Evolutionary conservation across 108 stramenopile species (phyloP), one percentile per base, ranked within the genome.

Genomic region (Conticribra weissflogii): DNA sequence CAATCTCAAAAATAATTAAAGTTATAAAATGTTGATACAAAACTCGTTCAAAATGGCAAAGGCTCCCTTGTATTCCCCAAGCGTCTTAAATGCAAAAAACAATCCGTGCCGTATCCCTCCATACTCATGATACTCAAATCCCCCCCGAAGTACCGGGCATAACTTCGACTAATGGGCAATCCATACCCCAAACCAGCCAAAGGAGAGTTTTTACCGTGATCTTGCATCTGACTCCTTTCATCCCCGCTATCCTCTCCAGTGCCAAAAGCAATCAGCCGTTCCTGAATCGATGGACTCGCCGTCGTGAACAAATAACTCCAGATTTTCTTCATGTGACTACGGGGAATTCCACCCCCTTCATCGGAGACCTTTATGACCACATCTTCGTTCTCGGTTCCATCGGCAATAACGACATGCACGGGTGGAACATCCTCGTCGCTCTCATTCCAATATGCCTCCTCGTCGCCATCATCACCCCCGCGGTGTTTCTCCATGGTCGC

Each of bases 41-140:
- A 41, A 41, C 36, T 9, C 36, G 23, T 54, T 48, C 64, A 45
- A 95, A 71, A 95, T 88, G 8, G 95, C 91, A 96, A 56, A 15
- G 95, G 92, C 61, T 96, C 95, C 54, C 77, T 81, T 29, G 81
- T 86, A 74, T 94, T 85, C 30, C 93, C 95, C 59, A 96, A 72
- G 54, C 92, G 56, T 14, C 85, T 83, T 61, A 99, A 81, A 65
- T 99, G 93, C 3, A 99, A 88, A 73, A 98, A 99, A 3, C 96
- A 97, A 85, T 99, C 99, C 0, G 99, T 99, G 15, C 99, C 99
- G 68, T 95, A 97, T 15, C 99, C 99, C 54, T 99, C 98, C 98
- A 99, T 98, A 58, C 94, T 95, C 92, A 99, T 97, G 73, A 99
- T 86, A 56, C 83, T 86, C 53, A 99, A 73, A 82, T 99, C 99